Evolutionary conservation across 1,284 basidiomycete species (phyloP), one percentile per base, ranked within the genome.

Genomic region (Leccinum angustisporum): DNA sequence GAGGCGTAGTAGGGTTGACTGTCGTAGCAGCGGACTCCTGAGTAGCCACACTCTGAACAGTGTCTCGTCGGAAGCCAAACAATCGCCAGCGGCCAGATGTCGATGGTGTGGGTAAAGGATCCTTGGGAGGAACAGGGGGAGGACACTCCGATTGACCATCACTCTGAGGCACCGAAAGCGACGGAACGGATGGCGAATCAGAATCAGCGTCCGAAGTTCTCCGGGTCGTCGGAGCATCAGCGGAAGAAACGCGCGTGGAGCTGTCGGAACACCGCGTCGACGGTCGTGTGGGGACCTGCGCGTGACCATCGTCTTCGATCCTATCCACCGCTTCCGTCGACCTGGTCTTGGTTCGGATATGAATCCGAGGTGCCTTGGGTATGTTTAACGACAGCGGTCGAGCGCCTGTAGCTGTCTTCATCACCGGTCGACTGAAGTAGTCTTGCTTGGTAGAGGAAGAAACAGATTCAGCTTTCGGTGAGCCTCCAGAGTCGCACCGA

Each of bases 71-170:
- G 74, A 78, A 88, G 0, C 86, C 84, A 5, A 87, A 75, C 65
- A 89, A 84, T 9, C 82, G 80, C 86, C 86, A 86, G n/a, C 80
- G 78, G 50, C 71, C 77, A n/a, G 75, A 68, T 11, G 72, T 62
- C 40, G 71, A 68, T 10, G 66, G 70, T 21, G 67, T 65, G n/a
- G 67, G 67, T 40, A 66, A 55, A 48, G 63, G 59, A 63, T 76
- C 76, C 60, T 76, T 76, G n/a, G 77, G 73, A 27, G 74, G 67
- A 55, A 71, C 54, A 59, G 65, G 63, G 55, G 69, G 63, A 59
- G 66, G 73, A 21, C 25, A 58, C 6, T 76, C 73, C 14, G 43
- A 34, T 13, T 54, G 56, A 27, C 58, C 56, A 34, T 75, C 73
- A 30, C 48, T 64, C 25, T 50, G 63, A 46, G 33, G n/a, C 16